A percentile compares a stretch with the other conserved stretches of the same genome.
Evolutionary conservation across 2,329 filamentous ascomycete species (phyloP).

Genomic region (Talaromyces islandicus): DNA sequence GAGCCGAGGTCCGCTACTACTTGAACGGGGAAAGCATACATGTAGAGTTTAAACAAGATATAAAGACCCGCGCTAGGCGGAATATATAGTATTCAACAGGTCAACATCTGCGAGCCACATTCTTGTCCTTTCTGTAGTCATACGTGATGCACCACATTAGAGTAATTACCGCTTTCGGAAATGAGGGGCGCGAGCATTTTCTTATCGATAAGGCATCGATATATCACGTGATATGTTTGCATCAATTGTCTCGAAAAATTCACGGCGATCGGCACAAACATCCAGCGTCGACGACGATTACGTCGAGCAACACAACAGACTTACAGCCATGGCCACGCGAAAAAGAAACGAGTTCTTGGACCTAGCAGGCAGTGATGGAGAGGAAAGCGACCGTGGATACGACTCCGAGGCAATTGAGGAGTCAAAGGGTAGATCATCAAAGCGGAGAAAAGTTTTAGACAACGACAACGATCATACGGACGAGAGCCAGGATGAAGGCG

Average conservation of each 20-base stretch:
- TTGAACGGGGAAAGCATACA: too few relatives aligned
- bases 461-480: slow-evolving; percentile 14
- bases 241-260: background rate
- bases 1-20: too few relatives aligned
- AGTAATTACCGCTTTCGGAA: background rate
- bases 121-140: background rate
- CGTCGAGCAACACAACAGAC: background rate
- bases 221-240: background rate
- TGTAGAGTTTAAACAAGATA: too few relatives aligned
- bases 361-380: slow-evolving; percentile 30
- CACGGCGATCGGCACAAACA: background rate
- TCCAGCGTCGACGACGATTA: background rate
- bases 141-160: background rate
- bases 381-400: slow-evolving; percentile 36
- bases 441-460: slow-evolving; percentile 25
- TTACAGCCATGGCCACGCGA: slow-evolving; percentile 27
- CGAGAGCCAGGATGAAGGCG: slow-evolving; percentile 46
- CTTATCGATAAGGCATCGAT: background rate
- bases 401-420: slow-evolving; percentile 40
- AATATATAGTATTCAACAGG: too few relatives aligned
- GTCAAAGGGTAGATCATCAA: slow-evolving; percentile 31
- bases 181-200: background rate
- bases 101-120: background rate
- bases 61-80: too few relatives aligned
- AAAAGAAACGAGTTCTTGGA: slow-evolving; percentile 36